phyloP scores from a whole-genome alignment of 441 rosid genomes.

The Syzygium syzygioides region DNA sequence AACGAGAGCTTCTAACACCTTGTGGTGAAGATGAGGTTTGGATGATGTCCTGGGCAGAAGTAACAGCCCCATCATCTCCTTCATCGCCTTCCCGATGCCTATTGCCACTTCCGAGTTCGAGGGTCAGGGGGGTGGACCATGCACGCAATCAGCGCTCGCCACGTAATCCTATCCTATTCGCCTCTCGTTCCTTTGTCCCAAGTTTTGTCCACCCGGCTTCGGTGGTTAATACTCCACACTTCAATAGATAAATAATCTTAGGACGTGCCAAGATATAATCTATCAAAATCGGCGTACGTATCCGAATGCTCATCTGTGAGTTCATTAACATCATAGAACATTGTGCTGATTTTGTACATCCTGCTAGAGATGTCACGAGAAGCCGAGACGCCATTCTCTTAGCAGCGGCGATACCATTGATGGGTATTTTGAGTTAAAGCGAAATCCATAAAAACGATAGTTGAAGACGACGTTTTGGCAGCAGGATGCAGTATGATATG shows the following conservation, averaged over 20 bases:
- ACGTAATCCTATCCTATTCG: neutral
- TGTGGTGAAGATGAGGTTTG: conserved; percentile 39
- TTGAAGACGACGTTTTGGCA: neutral
- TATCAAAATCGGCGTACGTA: neutral
- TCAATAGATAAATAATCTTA: neutral
- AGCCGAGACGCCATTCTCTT: neutral
- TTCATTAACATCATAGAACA: neutral
- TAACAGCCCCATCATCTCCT: neutral
- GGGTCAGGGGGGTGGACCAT: neutral
- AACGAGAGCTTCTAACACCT: conserved; percentile 28
- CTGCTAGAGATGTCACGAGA: neutral
- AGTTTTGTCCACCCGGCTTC: neutral
- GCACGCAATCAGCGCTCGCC: neutral
- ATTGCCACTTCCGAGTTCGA: neutral
- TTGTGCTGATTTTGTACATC: neutral
- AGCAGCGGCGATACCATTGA: neutral
- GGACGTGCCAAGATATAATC: neutral
- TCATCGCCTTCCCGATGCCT: neutral
- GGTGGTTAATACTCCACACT: neutral
- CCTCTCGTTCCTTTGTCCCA: neutral
- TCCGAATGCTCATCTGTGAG: neutral
- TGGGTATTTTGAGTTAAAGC: neutral
- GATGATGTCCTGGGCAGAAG: conserved; percentile 12
- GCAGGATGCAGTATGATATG: neutral
- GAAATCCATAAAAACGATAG: neutral